These are phyloP conservation scores for Trichophyton schoenleinii DNA, from an alignment of 2,329 filamentous ascomycete species.

Conservation along the genomic window DNA sequence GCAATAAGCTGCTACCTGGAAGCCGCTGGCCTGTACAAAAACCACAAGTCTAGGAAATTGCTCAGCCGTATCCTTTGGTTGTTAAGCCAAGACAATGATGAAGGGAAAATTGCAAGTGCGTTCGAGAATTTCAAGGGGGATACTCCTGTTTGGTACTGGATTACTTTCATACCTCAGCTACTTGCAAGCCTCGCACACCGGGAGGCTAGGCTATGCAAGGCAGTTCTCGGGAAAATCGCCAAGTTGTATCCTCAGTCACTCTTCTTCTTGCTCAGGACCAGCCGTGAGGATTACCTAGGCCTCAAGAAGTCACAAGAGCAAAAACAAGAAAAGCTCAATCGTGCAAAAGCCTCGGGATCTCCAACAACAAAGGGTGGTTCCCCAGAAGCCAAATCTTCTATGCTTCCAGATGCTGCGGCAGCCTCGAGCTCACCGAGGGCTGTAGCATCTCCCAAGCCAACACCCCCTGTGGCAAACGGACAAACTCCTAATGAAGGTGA, in stretches of 20 bases:
- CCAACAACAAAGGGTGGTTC: conserved; percentile 24
- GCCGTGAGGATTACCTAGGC: conserved; percentile 79
- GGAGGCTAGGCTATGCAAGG: conserved; percentile 75
- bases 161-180: conserved; percentile 94
- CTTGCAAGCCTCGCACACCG: conserved; percentile 83
- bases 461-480: neutral
- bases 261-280: conserved; percentile 90
- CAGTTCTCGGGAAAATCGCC: conserved; percentile 81
- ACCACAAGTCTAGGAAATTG: conserved; percentile 85
- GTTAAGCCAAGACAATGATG: conserved; percentile 80
- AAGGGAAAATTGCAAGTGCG: conserved; percentile 67
- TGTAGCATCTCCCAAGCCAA: neutral
- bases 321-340: conserved; percentile 45
- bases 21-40: conserved; percentile 92
- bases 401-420: conserved; percentile 26
- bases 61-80: conserved; percentile 91
- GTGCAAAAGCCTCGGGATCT: conserved; percentile 48
- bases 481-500: conserved; percentile 15
- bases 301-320: conserved; percentile 77
- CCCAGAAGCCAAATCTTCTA: conserved; percentile 16
- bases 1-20: conserved; percentile 94
- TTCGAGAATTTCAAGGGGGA: conserved; percentile 97
- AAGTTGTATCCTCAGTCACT: conserved; percentile 91
- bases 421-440: conserved; percentile 23
- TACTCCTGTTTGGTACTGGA: conserved; percentile 98